Base-by-base conservation (phyloP, 495 filamentous ascomycete species). In the Elaphomyces granulatus region DNA sequence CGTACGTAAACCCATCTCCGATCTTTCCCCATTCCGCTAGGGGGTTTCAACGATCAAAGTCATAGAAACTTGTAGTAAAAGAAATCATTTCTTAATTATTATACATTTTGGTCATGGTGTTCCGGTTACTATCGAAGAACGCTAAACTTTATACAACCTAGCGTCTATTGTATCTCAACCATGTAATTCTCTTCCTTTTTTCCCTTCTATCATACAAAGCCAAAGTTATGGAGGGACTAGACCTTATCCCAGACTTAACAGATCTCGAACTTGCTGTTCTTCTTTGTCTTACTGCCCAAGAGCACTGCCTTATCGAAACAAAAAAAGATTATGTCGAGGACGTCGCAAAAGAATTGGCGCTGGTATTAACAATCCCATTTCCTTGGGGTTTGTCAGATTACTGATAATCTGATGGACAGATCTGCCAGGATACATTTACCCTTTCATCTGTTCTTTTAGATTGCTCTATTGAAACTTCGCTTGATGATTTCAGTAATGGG, bases 1-100 rank as follows among this genome's bases (percentile, higher is more conserved):
- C 80, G 19, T 82, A 77, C 62, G 90, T 95, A 61, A 90, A 98
- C 45, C 72, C 77, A 49, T 90, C 82, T 38, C 84, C 90, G 37
- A 96, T 72, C 53, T 73, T 78, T 66, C 93, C 86, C 90, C 90
- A 98, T 53, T 85, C 83, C 47, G 86, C 78, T 32, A 85, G 87
- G 39, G 90, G 85, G 62, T 67, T 71, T 36, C 63, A 61, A 17
- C 61, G 60, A 30, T 57, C 61, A 63, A 68, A 67, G 14, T 14
- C 14, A 20, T 16, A 3, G 19, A 10, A n/a, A n/a, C n/a, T n/a
- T n/a, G n/a, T n/a, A n/a, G n/a, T n/a, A n/a, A n/a, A n/a, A 16
- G n/a, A 7, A 20, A n/a, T 23, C 6, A 15, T 30, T 7, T 38
- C 36, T 20, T 38, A 17, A 15, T 20, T n/a, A n/a, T n/a, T n/a